Base-by-base conservation (phyloP, 495 filamentous ascomycete species). In the Letharia columbiana region DNA sequence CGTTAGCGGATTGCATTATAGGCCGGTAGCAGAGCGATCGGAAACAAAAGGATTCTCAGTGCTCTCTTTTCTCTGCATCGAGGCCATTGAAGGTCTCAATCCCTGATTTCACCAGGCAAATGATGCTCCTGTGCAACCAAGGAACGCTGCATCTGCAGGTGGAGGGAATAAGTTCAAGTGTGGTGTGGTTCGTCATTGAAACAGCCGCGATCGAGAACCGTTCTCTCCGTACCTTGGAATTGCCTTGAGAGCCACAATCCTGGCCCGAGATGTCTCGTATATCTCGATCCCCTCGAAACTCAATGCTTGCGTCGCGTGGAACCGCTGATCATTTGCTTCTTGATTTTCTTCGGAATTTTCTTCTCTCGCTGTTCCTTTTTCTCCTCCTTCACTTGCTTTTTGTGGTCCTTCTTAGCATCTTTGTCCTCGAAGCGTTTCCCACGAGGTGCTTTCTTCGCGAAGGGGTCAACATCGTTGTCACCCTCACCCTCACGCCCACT, bases 301-400 rank as follows among this genome's bases (percentile, higher is more conserved):
- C 54, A 71, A 70, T 82, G 80, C 75, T 79, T 80, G 72, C 78
- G 80, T 60, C 74, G 70, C 18, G 80, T 67, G 20, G 82, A 73
- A 45, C 69, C 70, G 61, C 69, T 78, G 31, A 94, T 79, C 62
- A 92, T 67, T 73, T 84, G 86, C 78, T 96, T 96, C 82, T 98
- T 98, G 41, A 92, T 58, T 70, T 96, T 83, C 77, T 98, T 98
- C 0, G 94, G 92, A 77, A 98, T 96, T 79, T 98, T 98, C 20
- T 88, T 88, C 73, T 93, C 91, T 65, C 94, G 78, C 76, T 91
- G 86, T 73, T 96, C 92, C 54, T 90, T 85, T 78, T 96, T 96
- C 69, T 90, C 93, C 72, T 96, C 95, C 77, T 98, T 98, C 62
- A 96, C 89, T 41, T 89, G 87, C 69, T 84, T 80, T 77, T 98